Evolutionary conservation across 192 early-diverging fungal species (phyloP).

Genomic region (Borealophlyctis nickersoniae): DNA sequence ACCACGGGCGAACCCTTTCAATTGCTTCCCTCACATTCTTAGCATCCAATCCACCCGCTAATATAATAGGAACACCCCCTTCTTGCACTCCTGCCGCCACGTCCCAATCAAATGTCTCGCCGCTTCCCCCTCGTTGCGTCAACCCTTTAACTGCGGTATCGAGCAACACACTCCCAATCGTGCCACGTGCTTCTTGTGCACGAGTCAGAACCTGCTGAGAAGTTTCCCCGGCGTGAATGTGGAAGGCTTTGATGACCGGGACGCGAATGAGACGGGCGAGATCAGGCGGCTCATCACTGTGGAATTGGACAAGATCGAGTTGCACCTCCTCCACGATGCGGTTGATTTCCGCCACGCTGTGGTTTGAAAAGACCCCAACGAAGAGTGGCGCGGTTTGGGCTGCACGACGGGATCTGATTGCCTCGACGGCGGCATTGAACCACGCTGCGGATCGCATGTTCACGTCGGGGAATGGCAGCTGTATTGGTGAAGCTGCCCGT

Average conservation of each 20-base stretch:
- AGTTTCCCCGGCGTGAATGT: conserved; percentile 60
- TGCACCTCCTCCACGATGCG: conserved; percentile 56
- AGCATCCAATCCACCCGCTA: conserved; percentile 87
- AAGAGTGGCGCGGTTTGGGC: conserved; percentile 61
- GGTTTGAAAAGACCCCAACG: conserved; percentile 93
- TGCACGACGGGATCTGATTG: neutral
- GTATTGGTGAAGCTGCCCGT: neutral
- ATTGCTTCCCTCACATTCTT: conserved; percentile 80
- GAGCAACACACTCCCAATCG: conserved; percentile 31
- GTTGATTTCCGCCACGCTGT: conserved; percentile 73
- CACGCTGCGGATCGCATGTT: neutral
- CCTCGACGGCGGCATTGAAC: neutral
- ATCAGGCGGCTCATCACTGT: conserved; percentile 72
- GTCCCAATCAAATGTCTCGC: conserved; percentile 83
- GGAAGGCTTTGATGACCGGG: conserved; percentile 87
- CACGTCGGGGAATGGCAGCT: conserved; percentile 6
- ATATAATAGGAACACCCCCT: conserved; percentile 65
- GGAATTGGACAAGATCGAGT: conserved; percentile 92
- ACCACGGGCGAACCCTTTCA: conserved; percentile 65
- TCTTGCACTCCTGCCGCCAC: conserved; percentile 58
- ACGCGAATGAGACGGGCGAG: conserved; percentile 70
- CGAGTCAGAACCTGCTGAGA: conserved; percentile 27
- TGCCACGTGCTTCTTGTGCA: conserved; percentile 11
- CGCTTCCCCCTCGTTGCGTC: conserved; percentile 77
- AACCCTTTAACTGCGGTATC: conserved; percentile 54